A percentile compares a stretch with the other conserved stretches of the same genome.
Conservation (phyloP, 2,329 filamentous ascomycete genomes). For the Xylaria sp. region DNA sequence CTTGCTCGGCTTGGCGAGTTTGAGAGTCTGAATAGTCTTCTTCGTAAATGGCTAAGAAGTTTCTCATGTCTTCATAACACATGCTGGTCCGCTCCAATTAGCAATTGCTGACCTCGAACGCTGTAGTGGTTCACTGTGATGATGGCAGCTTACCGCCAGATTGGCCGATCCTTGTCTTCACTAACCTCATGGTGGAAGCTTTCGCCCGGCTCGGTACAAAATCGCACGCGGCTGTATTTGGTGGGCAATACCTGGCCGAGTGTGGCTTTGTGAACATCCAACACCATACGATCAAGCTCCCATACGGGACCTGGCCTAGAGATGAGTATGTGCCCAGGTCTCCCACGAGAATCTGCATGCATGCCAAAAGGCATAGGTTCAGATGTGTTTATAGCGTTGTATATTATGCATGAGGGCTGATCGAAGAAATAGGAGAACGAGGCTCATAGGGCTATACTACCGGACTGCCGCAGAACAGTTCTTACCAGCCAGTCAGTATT, state of each 20-base stretch:
- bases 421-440: slow-evolving; percentile 48
- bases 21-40: neutral
- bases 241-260: slow-evolving; percentile 50
- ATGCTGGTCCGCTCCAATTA: neutral
- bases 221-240: slow-evolving; percentile 54
- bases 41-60: neutral
- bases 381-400: neutral
- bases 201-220: slow-evolving; percentile 54
- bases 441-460: slow-evolving; percentile 56
- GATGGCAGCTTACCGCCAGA: slow-evolving; percentile 51
- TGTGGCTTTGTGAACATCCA: slow-evolving; percentile 45
- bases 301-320: slow-evolving; percentile 46
- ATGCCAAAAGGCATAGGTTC: neutral
- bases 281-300: slow-evolving; percentile 42
- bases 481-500: slow-evolving; percentile 50
- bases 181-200: slow-evolving; percentile 51
- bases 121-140: slow-evolving; percentile 50
- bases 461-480: slow-evolving; percentile 56
- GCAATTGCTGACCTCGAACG: neutral
- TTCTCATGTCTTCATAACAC: neutral
- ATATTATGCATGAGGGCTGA: slow-evolving; percentile 5
- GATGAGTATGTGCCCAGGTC: slow-evolving; percentile 40
- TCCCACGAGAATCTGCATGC: neutral
- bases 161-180: slow-evolving; percentile 50
- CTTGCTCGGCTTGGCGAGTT: neutral